A percentile compares a stretch with the other conserved stretches of the same genome.
phyloP scores from a whole-genome alignment of 2,329 filamentous ascomycete genomes.

The Dothiorella sarmentorum region DNA sequence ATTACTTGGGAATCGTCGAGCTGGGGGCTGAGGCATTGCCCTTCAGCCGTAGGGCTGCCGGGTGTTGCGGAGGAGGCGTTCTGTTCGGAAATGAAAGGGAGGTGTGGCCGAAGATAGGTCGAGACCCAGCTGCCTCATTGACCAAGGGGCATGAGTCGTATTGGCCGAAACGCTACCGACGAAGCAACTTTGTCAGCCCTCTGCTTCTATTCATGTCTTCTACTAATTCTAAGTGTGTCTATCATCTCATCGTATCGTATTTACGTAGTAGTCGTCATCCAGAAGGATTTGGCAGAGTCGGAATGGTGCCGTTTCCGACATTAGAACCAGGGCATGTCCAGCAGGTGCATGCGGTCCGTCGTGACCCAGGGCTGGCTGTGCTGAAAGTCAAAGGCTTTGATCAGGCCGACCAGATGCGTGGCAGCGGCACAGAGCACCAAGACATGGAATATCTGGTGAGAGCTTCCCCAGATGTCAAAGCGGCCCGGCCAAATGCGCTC shows the following conservation, averaged over 20 bases:
- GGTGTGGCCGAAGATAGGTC: not conserved
- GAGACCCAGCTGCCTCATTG: not conserved
- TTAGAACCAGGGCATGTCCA: not conserved
- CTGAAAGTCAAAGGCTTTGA: constrained; percentile 82
- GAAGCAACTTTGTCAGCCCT: not conserved
- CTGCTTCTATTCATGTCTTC: not conserved
- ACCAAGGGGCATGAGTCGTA: constrained; percentile 5
- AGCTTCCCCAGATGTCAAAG: constrained; percentile 90
- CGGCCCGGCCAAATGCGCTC: constrained; percentile 73
- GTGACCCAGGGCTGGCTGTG: constrained; percentile 49
- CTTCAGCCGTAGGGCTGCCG: not conserved
- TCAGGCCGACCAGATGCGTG: constrained; percentile 75
- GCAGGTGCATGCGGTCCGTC: not conserved
- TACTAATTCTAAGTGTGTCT: constrained; percentile 6
- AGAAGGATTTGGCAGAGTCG: too few species aligned
- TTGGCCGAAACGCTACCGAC: not conserved
- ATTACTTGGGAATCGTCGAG: not conserved
- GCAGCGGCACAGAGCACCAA: constrained; percentile 79
- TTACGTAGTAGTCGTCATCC: too few species aligned
- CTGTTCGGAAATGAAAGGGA: constrained; percentile 9
- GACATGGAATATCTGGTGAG: constrained; percentile 94
- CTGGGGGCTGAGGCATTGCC: constrained; percentile 11
- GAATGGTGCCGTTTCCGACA: not conserved
- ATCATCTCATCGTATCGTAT: not conserved
- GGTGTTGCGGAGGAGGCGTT: constrained; percentile 3